Evolutionary conservation across 2,329 filamentous ascomycete species (phyloP).

Genomic region (Aspergillus neoniger): DNA sequence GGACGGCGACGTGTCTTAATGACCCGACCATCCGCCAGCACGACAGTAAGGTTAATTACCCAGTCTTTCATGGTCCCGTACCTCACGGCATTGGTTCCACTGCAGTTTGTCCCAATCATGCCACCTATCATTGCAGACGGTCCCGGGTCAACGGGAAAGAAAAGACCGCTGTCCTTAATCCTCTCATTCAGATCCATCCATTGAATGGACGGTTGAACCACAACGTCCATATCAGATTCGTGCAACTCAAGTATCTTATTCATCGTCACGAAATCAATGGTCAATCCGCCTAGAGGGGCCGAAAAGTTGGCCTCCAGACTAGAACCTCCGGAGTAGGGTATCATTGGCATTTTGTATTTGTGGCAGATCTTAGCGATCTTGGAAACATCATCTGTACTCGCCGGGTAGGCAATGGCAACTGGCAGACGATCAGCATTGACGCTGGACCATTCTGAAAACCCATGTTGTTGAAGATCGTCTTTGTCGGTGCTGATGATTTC

Average conservation of each 20-base stretch:
- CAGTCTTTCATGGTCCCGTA: conserved; percentile 79
- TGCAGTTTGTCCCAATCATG: conserved; percentile 69
- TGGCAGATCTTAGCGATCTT: conserved; percentile 70
- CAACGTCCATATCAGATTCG: conserved; percentile 86
- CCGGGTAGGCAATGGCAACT: conserved; percentile 66
- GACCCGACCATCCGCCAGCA: conserved; percentile 67
- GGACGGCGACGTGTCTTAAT: conserved; percentile 70
- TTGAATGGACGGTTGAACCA: conserved; percentile 87
- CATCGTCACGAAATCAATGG: conserved; percentile 88
- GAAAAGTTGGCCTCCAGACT: conserved; percentile 90
- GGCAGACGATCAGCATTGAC: conserved; percentile 66
- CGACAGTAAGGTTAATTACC: conserved; percentile 70
- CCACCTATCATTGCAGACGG: conserved; percentile 61
- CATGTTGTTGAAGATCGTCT: conserved; percentile 64
- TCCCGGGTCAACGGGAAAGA: conserved; percentile 88
- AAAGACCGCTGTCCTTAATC: conserved; percentile 72
- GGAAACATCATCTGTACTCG: conserved; percentile 65
- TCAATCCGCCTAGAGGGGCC: conserved; percentile 81
- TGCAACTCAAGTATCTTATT: conserved; percentile 77
- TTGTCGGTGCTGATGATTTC: conserved; percentile 65
- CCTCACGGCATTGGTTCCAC: conserved; percentile 60
- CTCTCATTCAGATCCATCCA: conserved; percentile 87
- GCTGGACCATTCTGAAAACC: conserved; percentile 71
- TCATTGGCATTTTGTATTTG: conserved; percentile 78
- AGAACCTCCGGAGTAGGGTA: conserved; percentile 82